phyloP scores from a whole-genome alignment of 257 asterid genomes.

The Lavandula angustifolia region DNA sequence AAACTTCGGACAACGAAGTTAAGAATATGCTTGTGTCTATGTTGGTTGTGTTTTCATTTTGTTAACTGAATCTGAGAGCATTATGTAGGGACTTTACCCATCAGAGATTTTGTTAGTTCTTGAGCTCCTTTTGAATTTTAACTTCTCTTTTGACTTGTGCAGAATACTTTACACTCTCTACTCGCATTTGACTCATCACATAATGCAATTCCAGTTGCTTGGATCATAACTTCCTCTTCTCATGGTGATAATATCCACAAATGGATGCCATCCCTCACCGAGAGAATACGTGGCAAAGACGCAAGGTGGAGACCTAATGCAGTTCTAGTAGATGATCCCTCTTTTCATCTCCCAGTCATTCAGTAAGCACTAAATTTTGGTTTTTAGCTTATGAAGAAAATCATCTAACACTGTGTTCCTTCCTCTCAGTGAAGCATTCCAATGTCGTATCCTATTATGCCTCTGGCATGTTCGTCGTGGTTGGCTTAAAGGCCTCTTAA shows the following conservation, averaged over 20 bases:
- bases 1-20: background rate
- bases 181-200: slow-evolving; percentile 48
- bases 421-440: slow-evolving; percentile 45
- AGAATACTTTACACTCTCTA: slow-evolving; percentile 44
- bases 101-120: background rate
- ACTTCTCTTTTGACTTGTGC: slow-evolving; percentile 32
- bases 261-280: slow-evolving; percentile 44
- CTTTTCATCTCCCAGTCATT: slow-evolving; percentile 38
- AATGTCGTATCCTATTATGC: slow-evolving; percentile 46
- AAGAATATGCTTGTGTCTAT: background rate
- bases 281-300: slow-evolving; percentile 44
- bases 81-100: slow-evolving; percentile 3
- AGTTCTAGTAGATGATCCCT: slow-evolving; percentile 47
- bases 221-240: slow-evolving; percentile 45
- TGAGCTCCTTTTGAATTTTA: slow-evolving; percentile 24
- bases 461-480: slow-evolving; percentile 56
- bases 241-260: slow-evolving; percentile 34
- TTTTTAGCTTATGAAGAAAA: background rate
- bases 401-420: slow-evolving; percentile 4
- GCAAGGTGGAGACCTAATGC: slow-evolving; percentile 52
- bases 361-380: slow-evolving; percentile 31
- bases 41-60: background rate
- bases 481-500: slow-evolving; percentile 49
- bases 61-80: slow-evolving; percentile 12
- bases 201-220: slow-evolving; percentile 51